phyloP scores from a whole-genome alignment of 805 yeast genomes.

The Wickerhamomyces xylosicus region DNA sequence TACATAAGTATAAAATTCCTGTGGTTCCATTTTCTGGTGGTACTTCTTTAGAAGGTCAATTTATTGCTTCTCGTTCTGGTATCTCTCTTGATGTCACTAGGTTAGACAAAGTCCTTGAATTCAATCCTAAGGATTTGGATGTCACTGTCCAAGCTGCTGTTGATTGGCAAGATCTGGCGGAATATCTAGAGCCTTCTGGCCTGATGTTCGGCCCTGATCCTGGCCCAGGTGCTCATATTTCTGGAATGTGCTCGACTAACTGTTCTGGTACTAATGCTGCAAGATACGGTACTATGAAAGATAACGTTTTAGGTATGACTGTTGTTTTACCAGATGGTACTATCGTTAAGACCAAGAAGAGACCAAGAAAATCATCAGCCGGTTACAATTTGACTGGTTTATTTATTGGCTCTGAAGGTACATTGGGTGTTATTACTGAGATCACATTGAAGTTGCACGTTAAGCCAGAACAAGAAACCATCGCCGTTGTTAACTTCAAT shows the following conservation, averaged over 20 bases:
- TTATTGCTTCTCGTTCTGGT: constrained; percentile 57
- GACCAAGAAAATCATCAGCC: constrained; percentile 72
- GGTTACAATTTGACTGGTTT: constrained; percentile 73
- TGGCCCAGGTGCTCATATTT: constrained; percentile 74
- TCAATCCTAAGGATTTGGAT: constrained; percentile 60
- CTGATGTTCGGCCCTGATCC: constrained; percentile 68
- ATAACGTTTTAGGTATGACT: constrained; percentile 56
- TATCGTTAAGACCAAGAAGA: constrained; percentile 56
- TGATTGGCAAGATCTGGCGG: constrained; percentile 66
- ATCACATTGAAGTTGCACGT: constrained; percentile 64
- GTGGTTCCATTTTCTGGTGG: constrained; percentile 76
- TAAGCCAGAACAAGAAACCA: constrained; percentile 53
- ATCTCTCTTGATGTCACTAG: constrained; percentile 53
- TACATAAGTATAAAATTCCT: constrained; percentile 53
- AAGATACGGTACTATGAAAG: constrained; percentile 73
- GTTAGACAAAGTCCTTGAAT: constrained; percentile 45
- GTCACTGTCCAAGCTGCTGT: constrained; percentile 70
- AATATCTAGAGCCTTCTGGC: constrained; percentile 35
- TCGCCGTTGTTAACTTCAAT: constrained; percentile 61
- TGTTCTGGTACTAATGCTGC: constrained; percentile 79
- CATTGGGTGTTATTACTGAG: constrained; percentile 70
- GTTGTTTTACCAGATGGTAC: constrained; percentile 79
- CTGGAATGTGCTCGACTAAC: constrained; percentile 70
- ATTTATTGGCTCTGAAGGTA: constrained; percentile 72
- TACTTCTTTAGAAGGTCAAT: constrained; percentile 77